Evolutionary conservation across 2,329 filamentous ascomycete genomes (phyloP).

Genomic region (Penicillium sp.): DNA sequence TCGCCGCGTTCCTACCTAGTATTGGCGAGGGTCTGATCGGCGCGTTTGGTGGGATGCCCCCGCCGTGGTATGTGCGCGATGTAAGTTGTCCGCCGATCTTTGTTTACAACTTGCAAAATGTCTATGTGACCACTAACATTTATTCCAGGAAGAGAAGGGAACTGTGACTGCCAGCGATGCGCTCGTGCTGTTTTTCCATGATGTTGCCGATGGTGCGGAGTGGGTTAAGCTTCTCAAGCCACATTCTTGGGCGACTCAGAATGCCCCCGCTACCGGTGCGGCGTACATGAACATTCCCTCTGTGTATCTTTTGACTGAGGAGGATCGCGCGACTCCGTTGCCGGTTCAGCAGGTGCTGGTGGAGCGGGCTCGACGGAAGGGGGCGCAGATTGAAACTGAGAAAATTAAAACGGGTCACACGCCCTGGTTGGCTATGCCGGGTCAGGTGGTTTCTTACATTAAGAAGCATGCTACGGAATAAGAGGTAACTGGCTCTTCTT

Average conservation of each 20-base stretch:
- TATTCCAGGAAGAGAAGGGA: constrained; percentile 19
- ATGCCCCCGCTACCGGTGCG: constrained; percentile 26
- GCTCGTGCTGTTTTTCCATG: constrained; percentile 32
- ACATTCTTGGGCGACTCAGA: constrained; percentile 33
- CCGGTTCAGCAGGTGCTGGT: constrained; percentile 35
- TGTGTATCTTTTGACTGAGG: constrained; percentile 32
- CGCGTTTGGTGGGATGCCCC: constrained; percentile 29
- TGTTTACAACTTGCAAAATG: background rate
- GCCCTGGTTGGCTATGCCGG: constrained; percentile 31
- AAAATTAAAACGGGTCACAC: constrained; percentile 30
- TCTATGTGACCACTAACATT: background rate
- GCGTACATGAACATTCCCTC: constrained; percentile 30
- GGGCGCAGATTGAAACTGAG: constrained; percentile 32
- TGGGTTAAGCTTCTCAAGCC: constrained; percentile 33
- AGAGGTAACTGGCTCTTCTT: background rate
- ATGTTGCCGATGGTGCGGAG: constrained; percentile 29
- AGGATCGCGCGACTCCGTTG: constrained; percentile 33
- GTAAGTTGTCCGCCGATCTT: constrained; percentile 19
- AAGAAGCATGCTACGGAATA: constrained; percentile 19
- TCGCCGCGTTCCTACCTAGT: constrained; percentile 37
- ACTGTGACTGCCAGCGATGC: constrained; percentile 30
- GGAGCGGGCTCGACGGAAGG: constrained; percentile 28
- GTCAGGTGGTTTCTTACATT: constrained; percentile 22
- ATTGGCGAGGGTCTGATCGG: constrained; percentile 33
- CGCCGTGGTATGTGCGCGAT: constrained; percentile 33